A percentile compares a stretch with the other conserved stretches of the same genome.
phyloP scores from a whole-genome alignment of 495 filamentous ascomycete species.

The Tuber magnatum region DNA sequence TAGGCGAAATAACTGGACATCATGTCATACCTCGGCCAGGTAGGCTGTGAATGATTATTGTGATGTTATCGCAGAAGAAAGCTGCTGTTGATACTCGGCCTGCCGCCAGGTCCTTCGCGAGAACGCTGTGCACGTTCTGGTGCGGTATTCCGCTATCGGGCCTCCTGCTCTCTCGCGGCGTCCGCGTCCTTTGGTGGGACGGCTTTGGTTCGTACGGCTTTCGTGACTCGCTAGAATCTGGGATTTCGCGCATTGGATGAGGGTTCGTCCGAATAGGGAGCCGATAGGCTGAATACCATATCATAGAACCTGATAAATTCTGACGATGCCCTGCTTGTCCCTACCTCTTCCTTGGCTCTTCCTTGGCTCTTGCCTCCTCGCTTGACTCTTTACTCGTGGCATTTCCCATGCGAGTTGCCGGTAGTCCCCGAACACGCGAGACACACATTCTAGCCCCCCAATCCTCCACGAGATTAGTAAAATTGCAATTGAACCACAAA shows the following conservation, averaged over 20 bases:
- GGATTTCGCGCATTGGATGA: neutral
- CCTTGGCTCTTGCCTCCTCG: neutral
- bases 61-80: too few relatives aligned
- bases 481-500: too few relatives aligned
- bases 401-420: too few relatives aligned
- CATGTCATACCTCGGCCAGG: neutral
- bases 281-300: neutral
- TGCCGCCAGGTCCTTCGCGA: neutral
- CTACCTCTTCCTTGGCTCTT: neutral
- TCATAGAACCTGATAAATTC: neutral
- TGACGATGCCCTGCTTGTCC: neutral
- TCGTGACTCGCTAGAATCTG: neutral
- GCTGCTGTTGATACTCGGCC: neutral
- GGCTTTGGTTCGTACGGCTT: neutral
- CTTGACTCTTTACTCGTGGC: neutral
- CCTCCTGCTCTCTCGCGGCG: neutral
- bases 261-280: neutral
- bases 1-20: neutral
- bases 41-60: neutral
- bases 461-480: too few relatives aligned
- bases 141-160: neutral
- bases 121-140: neutral
- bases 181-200: neutral
- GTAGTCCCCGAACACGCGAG: too few relatives aligned
- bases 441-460: too few relatives aligned